Percentiles rank a stretch among this genome's conserved stretches.
These are phyloP conservation scores for Parietaria judaica DNA, from an alignment of 306 rosid species.

Conservation along the genomic window DNA sequence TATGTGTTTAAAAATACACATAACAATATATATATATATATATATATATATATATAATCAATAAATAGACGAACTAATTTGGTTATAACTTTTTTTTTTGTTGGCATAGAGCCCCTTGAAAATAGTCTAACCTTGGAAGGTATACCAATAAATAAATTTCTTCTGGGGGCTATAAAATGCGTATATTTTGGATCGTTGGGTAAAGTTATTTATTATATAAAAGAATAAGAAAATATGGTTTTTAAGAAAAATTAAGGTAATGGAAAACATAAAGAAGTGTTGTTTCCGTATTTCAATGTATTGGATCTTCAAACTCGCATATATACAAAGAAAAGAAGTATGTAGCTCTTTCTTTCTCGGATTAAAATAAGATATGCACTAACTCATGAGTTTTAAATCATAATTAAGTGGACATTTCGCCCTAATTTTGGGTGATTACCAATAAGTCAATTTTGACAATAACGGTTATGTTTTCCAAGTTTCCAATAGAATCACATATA, in stretches of 20 bases:
- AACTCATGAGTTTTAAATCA: neutral
- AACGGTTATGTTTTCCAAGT: constrained; percentile 1
- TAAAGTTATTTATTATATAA: neutral
- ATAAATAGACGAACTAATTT: neutral
- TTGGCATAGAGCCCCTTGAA: neutral
- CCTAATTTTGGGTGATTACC: neutral
- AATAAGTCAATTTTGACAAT: neutral
- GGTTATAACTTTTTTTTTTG: neutral
- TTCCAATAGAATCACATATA: neutral
- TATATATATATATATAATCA: too few relatives aligned
- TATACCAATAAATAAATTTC: neutral
- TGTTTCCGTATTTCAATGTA: constrained; percentile 1
- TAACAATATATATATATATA: too few relatives aligned
- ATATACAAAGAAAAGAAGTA: constrained; percentile 3
- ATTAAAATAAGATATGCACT: neutral
- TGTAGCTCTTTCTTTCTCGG: constrained; percentile 8
- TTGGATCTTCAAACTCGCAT: constrained; percentile 13
- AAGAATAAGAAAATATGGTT: neutral
- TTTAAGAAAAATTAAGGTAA: neutral
- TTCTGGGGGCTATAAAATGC: neutral
- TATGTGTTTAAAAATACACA: too few relatives aligned
- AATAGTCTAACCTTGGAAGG: constrained; percentile 1
- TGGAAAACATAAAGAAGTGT: neutral
- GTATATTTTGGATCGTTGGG: neutral
- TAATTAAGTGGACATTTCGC: too few relatives aligned